Percentiles rank a stretch among this genome's conserved stretches.
Evolutionary conservation across 768 basidiomycete species (phyloP).

Genomic region (Thelephora ganbajun): DNA sequence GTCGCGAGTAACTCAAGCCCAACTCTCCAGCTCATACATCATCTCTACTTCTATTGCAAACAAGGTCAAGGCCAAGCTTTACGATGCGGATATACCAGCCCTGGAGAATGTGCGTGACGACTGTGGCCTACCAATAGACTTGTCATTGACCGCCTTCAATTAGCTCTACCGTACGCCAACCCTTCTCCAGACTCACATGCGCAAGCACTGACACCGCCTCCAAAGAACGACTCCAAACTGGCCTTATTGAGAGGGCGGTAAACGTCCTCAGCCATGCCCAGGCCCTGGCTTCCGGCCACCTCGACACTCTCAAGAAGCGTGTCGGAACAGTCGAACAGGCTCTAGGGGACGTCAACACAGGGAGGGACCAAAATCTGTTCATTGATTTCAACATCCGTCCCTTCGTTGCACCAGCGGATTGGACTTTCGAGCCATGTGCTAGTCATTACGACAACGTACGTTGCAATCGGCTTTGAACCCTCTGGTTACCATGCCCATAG

Average conservation of each 20-base stretch:
- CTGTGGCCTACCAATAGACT: conserved; percentile 5
- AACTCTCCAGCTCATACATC: conserved; percentile 43
- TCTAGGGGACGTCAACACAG: conserved; percentile 37
- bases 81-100: conserved; percentile 48
- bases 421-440: conserved; percentile 62
- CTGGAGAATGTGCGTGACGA: conserved; percentile 52
- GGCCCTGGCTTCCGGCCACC: conserved; percentile 39
- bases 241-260: conserved; percentile 41
- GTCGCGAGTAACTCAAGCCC: neutral
- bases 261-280: conserved; percentile 46
- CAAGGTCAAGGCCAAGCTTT: conserved; percentile 54
- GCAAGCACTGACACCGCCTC: conserved; percentile 1
- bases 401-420: conserved; percentile 52
- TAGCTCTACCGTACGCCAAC: neutral
- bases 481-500: neutral
- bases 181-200: neutral
- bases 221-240: conserved; percentile 57
- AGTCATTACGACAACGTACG: conserved; percentile 66
- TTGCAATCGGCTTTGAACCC: neutral
- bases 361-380: conserved; percentile 57
- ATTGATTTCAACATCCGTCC: conserved; percentile 56
- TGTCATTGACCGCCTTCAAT: neutral
- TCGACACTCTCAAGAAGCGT: conserved; percentile 41
- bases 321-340: conserved; percentile 31
- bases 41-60: conserved; percentile 63